phyloP scores from a whole-genome alignment of 148 eudicot genomes.

The Rhododendron henanense region DNA sequence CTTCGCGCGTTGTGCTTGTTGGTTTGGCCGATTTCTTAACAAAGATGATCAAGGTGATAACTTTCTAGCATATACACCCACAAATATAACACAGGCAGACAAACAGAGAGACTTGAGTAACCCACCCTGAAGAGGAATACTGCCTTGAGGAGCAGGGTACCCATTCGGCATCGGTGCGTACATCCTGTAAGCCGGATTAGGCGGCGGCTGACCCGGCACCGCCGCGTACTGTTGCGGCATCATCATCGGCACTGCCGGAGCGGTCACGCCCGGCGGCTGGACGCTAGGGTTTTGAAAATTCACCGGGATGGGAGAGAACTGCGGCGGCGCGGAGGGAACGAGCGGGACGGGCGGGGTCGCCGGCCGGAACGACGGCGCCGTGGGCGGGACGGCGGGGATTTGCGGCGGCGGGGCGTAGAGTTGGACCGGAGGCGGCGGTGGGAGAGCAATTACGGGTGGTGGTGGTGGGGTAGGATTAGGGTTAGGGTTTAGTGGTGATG shows the following conservation, averaged over 20 bases:
- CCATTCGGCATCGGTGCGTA: slow-evolving; percentile 56
- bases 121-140: slow-evolving; percentile 83
- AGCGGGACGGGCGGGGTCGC: slow-evolving; percentile 36
- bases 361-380: slow-evolving; percentile 58
- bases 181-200: slow-evolving; percentile 31
- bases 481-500: slow-evolving; percentile 33
- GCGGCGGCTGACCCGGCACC: slow-evolving; percentile 46
- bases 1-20: no score
- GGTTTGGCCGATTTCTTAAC: background rate
- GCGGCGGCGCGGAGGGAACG: slow-evolving; percentile 41
- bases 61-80: background rate
- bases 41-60: background rate
- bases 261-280: slow-evolving; percentile 49
- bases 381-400: slow-evolving; percentile 10
- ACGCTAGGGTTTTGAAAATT: slow-evolving; percentile 23
- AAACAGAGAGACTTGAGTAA: slow-evolving; percentile 8
- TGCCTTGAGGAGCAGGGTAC: slow-evolving; percentile 45
- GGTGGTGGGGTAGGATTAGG: slow-evolving; percentile 33
- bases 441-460: slow-evolving; percentile 21
- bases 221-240: slow-evolving; percentile 23
- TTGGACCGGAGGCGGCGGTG: slow-evolving; percentile 29
- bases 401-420: slow-evolving; percentile 22
- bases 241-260: slow-evolving; percentile 16
- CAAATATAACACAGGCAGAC: background rate
- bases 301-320: slow-evolving; percentile 42